phyloP scores from a whole-genome alignment of 2,329 filamentous ascomycete species.

The Fragosphaeria purpurea region DNA sequence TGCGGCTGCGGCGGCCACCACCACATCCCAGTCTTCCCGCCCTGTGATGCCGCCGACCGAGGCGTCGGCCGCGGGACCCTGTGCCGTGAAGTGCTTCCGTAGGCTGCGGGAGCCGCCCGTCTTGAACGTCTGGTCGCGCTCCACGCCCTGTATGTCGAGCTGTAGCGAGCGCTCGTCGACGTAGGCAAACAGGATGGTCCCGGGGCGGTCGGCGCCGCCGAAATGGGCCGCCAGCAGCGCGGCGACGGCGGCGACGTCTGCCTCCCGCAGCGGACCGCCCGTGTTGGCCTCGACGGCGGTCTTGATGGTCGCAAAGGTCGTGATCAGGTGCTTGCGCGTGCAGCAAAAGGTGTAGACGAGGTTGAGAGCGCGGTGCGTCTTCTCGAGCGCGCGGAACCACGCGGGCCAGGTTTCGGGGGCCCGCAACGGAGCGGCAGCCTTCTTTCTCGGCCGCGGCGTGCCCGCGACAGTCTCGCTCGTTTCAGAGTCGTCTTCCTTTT shows the following conservation, averaged over 20 bases:
- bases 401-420: conserved; percentile 56
- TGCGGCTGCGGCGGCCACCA: conserved; percentile 7
- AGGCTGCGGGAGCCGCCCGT: conserved; percentile 42
- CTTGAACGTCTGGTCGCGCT: conserved; percentile 55
- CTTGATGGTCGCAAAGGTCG: conserved; percentile 83
- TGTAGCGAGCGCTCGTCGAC: conserved; percentile 77
- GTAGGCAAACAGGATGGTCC: conserved; percentile 72
- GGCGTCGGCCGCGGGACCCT: conserved; percentile 41
- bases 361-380: conserved; percentile 76
- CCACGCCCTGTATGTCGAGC: conserved; percentile 63
- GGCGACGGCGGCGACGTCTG: conserved; percentile 76
- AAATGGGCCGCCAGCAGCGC: conserved; percentile 24
- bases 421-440: background rate
- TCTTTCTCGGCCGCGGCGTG: background rate
- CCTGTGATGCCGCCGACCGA: conserved; percentile 49
- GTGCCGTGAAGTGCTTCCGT: conserved; percentile 22
- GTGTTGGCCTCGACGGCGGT: conserved; percentile 76
- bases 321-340: conserved; percentile 82
- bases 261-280: conserved; percentile 56
- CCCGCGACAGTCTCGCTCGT: background rate
- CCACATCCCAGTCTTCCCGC: conserved; percentile 29
- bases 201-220: conserved; percentile 42
- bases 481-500: background rate
- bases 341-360: conserved; percentile 92
- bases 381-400: conserved; percentile 60